Evolutionary conservation across 768 basidiomycete species (phyloP).

Genomic region (Suillus lakei): DNA sequence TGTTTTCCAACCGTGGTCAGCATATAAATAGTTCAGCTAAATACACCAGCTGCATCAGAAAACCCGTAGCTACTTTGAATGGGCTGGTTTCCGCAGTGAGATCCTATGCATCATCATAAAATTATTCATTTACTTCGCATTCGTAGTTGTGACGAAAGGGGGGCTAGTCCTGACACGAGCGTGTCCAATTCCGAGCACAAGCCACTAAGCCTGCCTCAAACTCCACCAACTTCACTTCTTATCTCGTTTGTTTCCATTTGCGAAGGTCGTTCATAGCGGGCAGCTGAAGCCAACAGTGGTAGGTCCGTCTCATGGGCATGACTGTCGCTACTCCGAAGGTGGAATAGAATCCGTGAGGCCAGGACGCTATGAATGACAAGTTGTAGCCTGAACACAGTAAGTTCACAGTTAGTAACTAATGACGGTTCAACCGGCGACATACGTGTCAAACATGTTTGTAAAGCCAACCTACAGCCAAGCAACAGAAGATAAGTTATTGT

Average conservation of each 20-base stretch:
- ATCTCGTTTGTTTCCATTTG: not conserved
- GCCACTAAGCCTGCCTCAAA: not conserved
- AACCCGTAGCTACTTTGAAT: no score
- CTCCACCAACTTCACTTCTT: not conserved
- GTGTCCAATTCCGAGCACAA: not conserved
- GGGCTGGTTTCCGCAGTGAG: not conserved
- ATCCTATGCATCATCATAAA: not conserved
- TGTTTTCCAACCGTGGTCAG: no score
- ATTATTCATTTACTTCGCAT: not conserved
- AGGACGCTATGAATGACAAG: conserved; percentile 32
- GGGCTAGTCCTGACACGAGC: not conserved
- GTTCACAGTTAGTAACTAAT: no score
- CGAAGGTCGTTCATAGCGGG: not conserved
- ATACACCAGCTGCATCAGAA: no score
- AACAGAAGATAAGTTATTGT: not conserved
- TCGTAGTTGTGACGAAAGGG: not conserved
- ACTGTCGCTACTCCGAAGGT: conserved; percentile 24
- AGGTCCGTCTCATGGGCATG: not conserved
- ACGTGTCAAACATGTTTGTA: not conserved
- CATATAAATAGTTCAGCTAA: no score
- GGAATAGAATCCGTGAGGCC: conserved; percentile 34
- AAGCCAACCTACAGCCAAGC: not conserved
- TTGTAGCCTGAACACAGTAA: conserved; percentile 12
- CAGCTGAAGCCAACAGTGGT: not conserved
- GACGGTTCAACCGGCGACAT: not conserved